Percentiles rank a stretch among this genome's conserved stretches.
phyloP scores from a whole-genome alignment of 2,329 filamentous ascomycete genomes.

The Aureobasidium sp. region DNA sequence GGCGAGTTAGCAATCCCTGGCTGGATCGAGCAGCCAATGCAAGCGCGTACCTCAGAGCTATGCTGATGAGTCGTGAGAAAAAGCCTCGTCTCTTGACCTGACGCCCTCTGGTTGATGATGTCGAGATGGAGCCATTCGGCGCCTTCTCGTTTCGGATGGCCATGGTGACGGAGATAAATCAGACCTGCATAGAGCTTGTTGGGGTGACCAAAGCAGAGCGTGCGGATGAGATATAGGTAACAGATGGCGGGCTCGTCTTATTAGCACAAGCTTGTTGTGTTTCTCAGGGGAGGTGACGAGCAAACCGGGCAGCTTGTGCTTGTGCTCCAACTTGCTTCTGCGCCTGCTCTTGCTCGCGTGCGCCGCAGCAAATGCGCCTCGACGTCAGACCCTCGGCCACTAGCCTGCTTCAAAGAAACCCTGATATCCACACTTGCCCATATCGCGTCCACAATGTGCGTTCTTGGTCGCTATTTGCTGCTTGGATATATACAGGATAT shows the following conservation, averaged over 20 bases:
- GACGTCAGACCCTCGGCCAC: background rate
- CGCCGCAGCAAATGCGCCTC: background rate
- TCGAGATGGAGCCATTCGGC: constrained; percentile 15
- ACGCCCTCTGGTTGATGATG: background rate
- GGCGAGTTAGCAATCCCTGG: background rate
- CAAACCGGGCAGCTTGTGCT: constrained; percentile 11
- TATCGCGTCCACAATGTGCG: background rate
- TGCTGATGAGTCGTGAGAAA: constrained; percentile 13
- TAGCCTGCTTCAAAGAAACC: background rate
- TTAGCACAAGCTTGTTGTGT: background rate
- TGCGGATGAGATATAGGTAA: background rate
- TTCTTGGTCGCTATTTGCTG: background rate
- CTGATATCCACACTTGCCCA: background rate
- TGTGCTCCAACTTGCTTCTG: constrained; percentile 3
- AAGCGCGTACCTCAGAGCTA: constrained; percentile 13
- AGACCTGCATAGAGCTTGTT: constrained; percentile 4
- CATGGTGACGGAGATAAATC: constrained; percentile 6
- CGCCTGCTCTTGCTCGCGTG: constrained; percentile 7
- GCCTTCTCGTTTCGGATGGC: constrained; percentile 15
- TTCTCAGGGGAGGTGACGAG: background rate
- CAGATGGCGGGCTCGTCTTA: background rate
- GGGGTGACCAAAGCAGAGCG: background rate
- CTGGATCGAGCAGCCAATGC: background rate
- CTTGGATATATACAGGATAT: background rate
- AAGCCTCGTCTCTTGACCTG: constrained; percentile 14